Conservation (phyloP, 176 grass and related monocot species). For the Carex kokanica region DNA sequence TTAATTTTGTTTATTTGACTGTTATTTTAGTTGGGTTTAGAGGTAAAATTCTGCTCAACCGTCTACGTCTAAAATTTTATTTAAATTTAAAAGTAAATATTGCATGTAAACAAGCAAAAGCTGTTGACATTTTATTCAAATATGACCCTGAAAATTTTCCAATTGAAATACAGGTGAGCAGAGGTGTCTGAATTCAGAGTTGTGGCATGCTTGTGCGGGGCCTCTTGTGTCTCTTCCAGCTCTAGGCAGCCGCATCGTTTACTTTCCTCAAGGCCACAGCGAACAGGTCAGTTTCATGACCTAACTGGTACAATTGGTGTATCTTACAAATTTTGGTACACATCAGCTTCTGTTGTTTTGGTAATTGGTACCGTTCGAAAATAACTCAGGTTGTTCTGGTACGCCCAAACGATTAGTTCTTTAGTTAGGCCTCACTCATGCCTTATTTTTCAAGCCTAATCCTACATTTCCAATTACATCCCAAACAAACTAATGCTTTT, state of each 20-base stretch:
- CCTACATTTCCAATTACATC: not conserved
- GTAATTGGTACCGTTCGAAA: not conserved
- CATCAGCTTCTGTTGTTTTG: not conserved
- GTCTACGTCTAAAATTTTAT: not conserved
- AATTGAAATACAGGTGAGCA: conserved; percentile 75
- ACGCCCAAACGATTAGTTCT: not conserved
- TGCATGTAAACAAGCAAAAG: not conserved
- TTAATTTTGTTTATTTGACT: not conserved
- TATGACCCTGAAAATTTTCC: not conserved
- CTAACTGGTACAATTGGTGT: not conserved
- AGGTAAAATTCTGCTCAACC: not conserved
- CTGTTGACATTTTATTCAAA: not conserved
- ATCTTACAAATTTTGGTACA: not conserved
- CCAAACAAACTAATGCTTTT: not conserved
- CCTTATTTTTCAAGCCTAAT: not conserved
- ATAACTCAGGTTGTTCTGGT: not conserved
- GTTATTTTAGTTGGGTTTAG: conserved; percentile 2
- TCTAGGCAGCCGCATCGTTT: conserved; percentile 80
- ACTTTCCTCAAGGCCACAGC: conserved; percentile 96
- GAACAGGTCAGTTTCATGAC: conserved; percentile 59
- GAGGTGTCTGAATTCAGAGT: conserved; percentile 91
- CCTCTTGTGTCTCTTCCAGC: conserved; percentile 87
- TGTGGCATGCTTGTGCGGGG: conserved; percentile 99
- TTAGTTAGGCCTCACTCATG: not conserved
- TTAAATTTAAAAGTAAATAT: not conserved